Conservation (phyloP, 2,329 filamentous ascomycete genomes). For the Curvularia sp. region DNA sequence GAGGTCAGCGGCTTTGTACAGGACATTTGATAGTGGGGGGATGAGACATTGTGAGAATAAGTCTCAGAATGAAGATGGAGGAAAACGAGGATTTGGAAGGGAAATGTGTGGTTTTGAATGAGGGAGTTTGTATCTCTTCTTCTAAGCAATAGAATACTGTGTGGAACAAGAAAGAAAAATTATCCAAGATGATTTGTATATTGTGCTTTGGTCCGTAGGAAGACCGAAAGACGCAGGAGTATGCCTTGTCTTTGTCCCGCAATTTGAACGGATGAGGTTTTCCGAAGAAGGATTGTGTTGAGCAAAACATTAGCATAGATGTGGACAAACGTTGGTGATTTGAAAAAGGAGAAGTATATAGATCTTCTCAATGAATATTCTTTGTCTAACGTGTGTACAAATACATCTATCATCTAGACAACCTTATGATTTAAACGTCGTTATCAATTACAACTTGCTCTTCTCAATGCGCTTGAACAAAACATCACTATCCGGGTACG, state of each 20-base stretch:
- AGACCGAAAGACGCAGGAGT: not conserved
- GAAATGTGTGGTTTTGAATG: too few species aligned
- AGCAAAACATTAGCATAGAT: not conserved
- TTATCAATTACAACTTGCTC: constrained; percentile 57
- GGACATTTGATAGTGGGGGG: not conserved
- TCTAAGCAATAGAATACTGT: not conserved
- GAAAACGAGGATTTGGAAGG: not conserved
- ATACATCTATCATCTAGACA: constrained; percentile 5
- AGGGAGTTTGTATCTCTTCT: too few species aligned
- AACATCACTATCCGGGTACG: constrained; percentile 69
- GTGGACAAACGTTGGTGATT: not conserved
- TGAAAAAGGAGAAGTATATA: too few species aligned
- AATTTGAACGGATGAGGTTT: constrained; percentile 5
- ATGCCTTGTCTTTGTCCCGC: not conserved
- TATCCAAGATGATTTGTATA: not conserved
- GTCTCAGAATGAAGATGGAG: too few species aligned
- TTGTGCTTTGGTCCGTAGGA: not conserved
- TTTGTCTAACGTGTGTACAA: constrained; percentile 8
- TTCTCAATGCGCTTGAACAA: constrained; percentile 68
- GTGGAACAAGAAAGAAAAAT: too few species aligned
- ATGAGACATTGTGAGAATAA: not conserved
- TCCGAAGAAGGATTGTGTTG: not conserved
- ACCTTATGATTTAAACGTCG: not conserved
- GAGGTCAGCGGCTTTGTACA: constrained; percentile 32
- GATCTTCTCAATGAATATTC: not conserved